These are phyloP conservation scores for Colletotrichum aenigma DNA, from an alignment of 2,329 filamentous ascomycete species.

Conservation along the genomic window DNA sequence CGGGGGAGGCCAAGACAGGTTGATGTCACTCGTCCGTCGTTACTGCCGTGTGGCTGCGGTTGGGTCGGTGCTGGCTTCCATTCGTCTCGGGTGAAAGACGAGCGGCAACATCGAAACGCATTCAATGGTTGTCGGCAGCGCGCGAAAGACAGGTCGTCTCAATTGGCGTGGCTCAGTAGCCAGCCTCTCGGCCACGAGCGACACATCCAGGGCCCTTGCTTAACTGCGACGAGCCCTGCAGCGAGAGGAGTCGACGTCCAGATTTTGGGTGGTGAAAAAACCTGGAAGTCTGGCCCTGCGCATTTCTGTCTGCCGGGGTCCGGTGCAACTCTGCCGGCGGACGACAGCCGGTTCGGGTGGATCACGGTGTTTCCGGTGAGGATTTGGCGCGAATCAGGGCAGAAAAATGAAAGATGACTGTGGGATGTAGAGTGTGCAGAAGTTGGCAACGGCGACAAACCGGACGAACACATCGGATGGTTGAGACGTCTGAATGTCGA, in stretches of 20 bases:
- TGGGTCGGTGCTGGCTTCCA: not conserved
- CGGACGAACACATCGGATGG: not conserved
- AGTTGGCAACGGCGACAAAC: not conserved
- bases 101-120: not conserved
- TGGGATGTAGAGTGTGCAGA: not conserved
- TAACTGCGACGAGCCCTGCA: slow-evolving; percentile 5
- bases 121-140: not conserved
- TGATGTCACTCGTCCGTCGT: slow-evolving; percentile 11
- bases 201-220: not conserved
- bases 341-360: not conserved
- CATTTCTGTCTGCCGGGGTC: not conserved
- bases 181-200: not conserved
- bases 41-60: not conserved
- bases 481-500: not conserved
- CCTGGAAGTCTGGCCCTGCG: slow-evolving; percentile 5
- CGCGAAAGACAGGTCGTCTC: not conserved
- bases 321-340: slow-evolving; percentile 11
- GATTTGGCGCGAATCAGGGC: slow-evolving; percentile 7
- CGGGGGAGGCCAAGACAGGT: not conserved
- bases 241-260: not conserved
- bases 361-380: slow-evolving; percentile 5
- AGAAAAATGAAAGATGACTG: not conserved
- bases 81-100: not conserved
- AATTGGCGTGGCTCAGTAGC: not conserved
- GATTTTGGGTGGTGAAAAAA: slow-evolving; percentile 7